Conservation (phyloP, 1,139 yeast species). For the Taiozyma sp. region DNA sequence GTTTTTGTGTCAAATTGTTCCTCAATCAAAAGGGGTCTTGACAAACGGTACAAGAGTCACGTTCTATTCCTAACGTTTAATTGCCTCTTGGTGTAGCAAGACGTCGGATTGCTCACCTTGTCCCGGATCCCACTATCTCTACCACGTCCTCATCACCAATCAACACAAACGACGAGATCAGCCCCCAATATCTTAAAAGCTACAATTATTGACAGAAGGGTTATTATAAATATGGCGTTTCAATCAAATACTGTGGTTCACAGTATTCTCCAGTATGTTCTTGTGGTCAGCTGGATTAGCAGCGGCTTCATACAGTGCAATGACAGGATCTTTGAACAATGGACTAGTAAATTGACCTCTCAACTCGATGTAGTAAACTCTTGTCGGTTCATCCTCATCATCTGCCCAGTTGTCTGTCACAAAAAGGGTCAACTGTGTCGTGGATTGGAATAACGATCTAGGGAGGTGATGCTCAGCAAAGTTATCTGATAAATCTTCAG, state of each 20-base stretch:
- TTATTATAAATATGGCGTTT: background rate
- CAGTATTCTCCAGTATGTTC: conserved; percentile 26
- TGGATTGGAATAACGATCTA: conserved; percentile 66
- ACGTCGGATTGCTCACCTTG: too few species aligned
- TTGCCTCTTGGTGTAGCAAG: too few species aligned
- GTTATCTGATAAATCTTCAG: conserved; percentile 31
- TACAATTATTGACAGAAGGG: background rate
- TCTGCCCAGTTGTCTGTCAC: conserved; percentile 53
- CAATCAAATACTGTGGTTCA: background rate
- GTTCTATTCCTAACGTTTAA: too few species aligned
- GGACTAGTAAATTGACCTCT: conserved; percentile 70
- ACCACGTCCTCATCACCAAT: background rate
- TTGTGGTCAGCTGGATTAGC: conserved; percentile 91
- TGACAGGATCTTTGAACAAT: conserved; percentile 59
- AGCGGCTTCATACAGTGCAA: conserved; percentile 80
- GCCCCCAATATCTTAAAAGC: background rate
- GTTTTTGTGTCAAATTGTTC: background rate
- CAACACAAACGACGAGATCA: too few species aligned
- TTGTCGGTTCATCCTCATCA: conserved; percentile 57
- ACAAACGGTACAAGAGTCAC: too few species aligned
- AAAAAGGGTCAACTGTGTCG: conserved; percentile 61
- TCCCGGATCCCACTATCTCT: too few species aligned
- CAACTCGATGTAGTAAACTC: conserved; percentile 66
- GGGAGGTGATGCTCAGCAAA: conserved; percentile 85
- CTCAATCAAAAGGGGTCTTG: background rate